These are phyloP conservation scores for Sugiyamaella japonica DNA, from an alignment of 1,139 yeast genomes.

Conservation along the genomic window DNA sequence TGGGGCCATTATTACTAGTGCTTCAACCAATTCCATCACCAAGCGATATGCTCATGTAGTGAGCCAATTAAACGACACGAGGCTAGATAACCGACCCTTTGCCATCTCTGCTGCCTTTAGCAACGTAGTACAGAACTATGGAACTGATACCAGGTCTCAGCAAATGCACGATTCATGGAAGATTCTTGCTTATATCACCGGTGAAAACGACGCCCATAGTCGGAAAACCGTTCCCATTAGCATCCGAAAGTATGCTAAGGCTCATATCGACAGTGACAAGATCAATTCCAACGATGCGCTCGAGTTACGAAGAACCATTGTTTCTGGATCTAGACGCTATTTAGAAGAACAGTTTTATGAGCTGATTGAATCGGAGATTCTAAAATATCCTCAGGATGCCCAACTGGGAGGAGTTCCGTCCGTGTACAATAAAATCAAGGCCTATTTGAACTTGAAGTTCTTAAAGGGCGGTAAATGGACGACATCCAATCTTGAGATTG, in stretches of 20 bases:
- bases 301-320: conserved; percentile 51
- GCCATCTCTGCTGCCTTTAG: conserved; percentile 56
- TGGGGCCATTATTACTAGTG: background rate
- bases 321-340: conserved; percentile 57
- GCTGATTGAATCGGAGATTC: conserved; percentile 70
- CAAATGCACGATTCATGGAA: conserved; percentile 43
- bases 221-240: conserved; percentile 32
- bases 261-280: conserved; percentile 40
- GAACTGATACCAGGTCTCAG: conserved; percentile 41
- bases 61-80: conserved; percentile 65
- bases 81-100: conserved; percentile 53
- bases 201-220: conserved; percentile 25
- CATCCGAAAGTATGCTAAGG: conserved; percentile 51
- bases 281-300: conserved; percentile 35
- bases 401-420: conserved; percentile 64
- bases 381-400: conserved; percentile 58
- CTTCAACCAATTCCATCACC: conserved; percentile 25
- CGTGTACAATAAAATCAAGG: conserved; percentile 65
- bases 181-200: conserved; percentile 35
- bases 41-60: conserved; percentile 70
- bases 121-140: conserved; percentile 43
- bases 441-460: conserved; percentile 54
- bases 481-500: conserved; percentile 53
- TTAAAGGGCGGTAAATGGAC: conserved; percentile 50
- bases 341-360: conserved; percentile 77